Evolutionary conservation across 257 asterid species (phyloP).

Genomic region (Solanum piurae): DNA sequence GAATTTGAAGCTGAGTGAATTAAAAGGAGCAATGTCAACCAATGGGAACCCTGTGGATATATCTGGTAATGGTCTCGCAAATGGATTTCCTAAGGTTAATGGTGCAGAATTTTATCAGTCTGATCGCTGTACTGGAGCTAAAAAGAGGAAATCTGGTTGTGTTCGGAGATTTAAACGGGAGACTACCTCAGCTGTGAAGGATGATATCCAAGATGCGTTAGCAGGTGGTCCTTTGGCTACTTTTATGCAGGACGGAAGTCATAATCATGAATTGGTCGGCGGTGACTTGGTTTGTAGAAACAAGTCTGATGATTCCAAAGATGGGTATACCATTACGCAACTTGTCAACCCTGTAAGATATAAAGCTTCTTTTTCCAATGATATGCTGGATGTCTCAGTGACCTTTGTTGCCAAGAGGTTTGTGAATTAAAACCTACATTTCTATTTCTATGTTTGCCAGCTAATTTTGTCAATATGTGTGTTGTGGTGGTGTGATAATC

Average conservation of each 20-base stretch:
- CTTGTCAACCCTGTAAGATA: constrained; percentile 72
- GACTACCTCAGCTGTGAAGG: constrained; percentile 16
- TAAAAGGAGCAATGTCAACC: constrained; percentile 27
- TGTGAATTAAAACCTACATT: constrained; percentile 16
- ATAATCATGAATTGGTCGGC: constrained; percentile 17
- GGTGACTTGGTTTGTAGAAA: constrained; percentile 17
- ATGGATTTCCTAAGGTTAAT: constrained; percentile 31
- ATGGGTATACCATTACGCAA: constrained; percentile 46
- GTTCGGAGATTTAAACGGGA: constrained; percentile 82
- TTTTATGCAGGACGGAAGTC: constrained; percentile 22
- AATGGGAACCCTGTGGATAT: constrained; percentile 15
- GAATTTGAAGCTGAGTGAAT: constrained; percentile 53
- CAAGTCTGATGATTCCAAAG: constrained; percentile 33
- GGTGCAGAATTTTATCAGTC: constrained; percentile 24
- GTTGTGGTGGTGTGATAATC: background rate
- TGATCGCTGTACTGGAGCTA: constrained; percentile 75
- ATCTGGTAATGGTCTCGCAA: constrained; percentile 16
- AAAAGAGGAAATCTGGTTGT: constrained; percentile 77
- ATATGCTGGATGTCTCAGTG: constrained; percentile 49
- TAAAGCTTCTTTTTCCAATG: constrained; percentile 34
- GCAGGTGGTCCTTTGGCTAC: constrained; percentile 6
- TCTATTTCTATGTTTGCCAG: constrained; percentile 1
- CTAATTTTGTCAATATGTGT: background rate
- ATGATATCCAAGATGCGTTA: constrained; percentile 24
- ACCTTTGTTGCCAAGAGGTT: constrained; percentile 84